phyloP scores from a whole-genome alignment of 148 eudicot species.

The Persicaria tinctoria region DNA sequence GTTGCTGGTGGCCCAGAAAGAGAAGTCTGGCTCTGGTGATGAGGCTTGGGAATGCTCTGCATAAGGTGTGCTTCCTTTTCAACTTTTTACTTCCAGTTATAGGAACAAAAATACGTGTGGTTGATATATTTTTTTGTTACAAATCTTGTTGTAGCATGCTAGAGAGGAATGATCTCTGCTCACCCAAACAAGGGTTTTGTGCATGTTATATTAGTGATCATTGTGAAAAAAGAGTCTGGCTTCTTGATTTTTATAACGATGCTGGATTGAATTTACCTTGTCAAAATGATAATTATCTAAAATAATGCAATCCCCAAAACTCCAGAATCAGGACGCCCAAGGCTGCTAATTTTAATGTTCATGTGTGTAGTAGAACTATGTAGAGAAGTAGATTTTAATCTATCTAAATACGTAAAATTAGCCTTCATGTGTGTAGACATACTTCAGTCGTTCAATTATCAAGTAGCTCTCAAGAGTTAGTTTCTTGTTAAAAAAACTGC shows the following conservation, averaged over 20 bases:
- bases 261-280: background rate
- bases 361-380: background rate
- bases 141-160: background rate
- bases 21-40: constrained; percentile 23
- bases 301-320: background rate
- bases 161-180: background rate
- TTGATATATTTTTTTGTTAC: background rate
- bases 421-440: background rate
- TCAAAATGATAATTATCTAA: background rate
- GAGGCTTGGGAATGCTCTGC: constrained; percentile 3
- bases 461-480: background rate
- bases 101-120: background rate
- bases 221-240: background rate
- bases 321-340: background rate
- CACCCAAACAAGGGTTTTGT: constrained; percentile 3
- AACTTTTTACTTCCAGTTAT: constrained; percentile 4
- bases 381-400: background rate
- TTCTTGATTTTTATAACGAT: background rate
- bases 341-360: background rate
- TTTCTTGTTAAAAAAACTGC: background rate
- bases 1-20: constrained; percentile 63
- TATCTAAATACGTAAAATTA: background rate
- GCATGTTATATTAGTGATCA: constrained; percentile 1
- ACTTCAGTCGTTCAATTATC: background rate
- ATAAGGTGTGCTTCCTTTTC: constrained; percentile 6